Base-by-base conservation (phyloP, 2,329 filamentous ascomycete species). In the Diaporthe citrichinensis region DNA sequence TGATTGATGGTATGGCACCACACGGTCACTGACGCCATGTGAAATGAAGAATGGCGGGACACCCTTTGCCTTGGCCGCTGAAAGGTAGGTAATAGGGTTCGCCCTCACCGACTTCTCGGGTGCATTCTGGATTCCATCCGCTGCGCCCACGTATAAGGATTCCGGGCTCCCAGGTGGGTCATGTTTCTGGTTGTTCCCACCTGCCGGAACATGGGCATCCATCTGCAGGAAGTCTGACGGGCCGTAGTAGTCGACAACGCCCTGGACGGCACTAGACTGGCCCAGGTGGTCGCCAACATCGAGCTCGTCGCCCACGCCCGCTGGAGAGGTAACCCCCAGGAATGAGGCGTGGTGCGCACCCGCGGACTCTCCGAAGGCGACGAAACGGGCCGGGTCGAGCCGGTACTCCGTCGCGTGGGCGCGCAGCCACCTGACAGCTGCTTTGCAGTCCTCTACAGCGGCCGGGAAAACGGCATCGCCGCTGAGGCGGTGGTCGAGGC, bases 401-500 rank as follows among this genome's bases (percentile, higher is more conserved):
- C 49, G 41, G 28, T 76, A 69, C 46, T 75, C 53, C 8, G 34
- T 17, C 4, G 75, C 73, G 39, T 76, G 75, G 31, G 69, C 75
- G 41, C 75, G 68, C 20, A 76, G 68, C 75, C 75, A 76, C 39
- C 75, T 55, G 61, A 76, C 73, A 20, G 75, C 75, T n/a, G 75
- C 58, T 44, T 76, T 76, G 75, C 73, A 75, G 62, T 76, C 75
- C 69, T 76, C 73, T 17, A 76, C 46, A 1, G 75, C 62, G 25
- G 75, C 73, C 23, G 75, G 75, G 41, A 76, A 76, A 44, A 73
- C 55, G 31, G 75, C 73, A 41, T 76, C 75, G 31, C 75, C 75
- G 61, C 73, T 76, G 39, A 76, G 75, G 28, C 75, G 75, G 46
- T 76, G 72, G 73, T 75, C 75, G 20, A 76, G 69, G n/a, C 73